A percentile compares a stretch with the other conserved stretches of the same genome.
phyloP scores from a whole-genome alignment of 2,329 filamentous ascomycete genomes.

The Blastomyces parvus region DNA sequence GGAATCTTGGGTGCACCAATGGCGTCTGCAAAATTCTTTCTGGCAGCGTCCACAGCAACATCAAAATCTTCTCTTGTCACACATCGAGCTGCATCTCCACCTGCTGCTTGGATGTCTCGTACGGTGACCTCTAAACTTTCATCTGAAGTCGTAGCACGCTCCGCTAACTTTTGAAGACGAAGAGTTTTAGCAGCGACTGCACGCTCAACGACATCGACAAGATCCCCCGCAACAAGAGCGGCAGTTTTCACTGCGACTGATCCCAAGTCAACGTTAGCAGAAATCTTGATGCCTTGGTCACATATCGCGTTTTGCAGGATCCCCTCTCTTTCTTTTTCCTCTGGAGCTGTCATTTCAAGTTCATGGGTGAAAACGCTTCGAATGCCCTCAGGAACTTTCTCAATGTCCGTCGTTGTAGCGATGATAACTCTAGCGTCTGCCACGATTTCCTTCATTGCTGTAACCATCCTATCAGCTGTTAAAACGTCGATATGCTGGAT shows the following conservation, averaged over 20 bases:
- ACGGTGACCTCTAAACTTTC: conserved; percentile 46
- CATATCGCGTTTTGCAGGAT: conserved; percentile 72
- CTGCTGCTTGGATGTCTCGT: conserved; percentile 78
- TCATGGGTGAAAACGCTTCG: conserved; percentile 91
- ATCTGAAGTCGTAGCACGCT: conserved; percentile 19
- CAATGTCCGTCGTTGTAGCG: conserved; percentile 88
- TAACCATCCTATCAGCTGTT: conserved; percentile 80
- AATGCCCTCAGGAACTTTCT: conserved; percentile 85
- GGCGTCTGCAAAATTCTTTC: conserved; percentile 95
- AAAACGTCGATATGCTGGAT: conserved; percentile 84
- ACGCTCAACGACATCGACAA: conserved; percentile 88
- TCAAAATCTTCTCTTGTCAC: conserved; percentile 81
- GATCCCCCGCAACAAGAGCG: conserved; percentile 83
- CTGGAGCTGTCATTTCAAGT: conserved; percentile 83
- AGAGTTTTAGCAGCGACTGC: conserved; percentile 67
- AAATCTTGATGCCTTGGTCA: conserved; percentile 64
- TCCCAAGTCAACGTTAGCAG: conserved; percentile 72
- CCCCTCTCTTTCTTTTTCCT: conserved; percentile 83
- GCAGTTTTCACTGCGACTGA: conserved; percentile 90
- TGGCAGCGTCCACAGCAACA: conserved; percentile 82
- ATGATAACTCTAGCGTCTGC: conserved; percentile 72
- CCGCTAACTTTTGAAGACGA: conserved; percentile 64
- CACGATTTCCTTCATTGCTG: conserved; percentile 74
- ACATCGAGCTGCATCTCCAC: conserved; percentile 67
- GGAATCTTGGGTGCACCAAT: conserved; percentile 97